phyloP scores from a whole-genome alignment of 2,329 filamentous ascomycete species.

The Sporothrix euskadiensis region DNA sequence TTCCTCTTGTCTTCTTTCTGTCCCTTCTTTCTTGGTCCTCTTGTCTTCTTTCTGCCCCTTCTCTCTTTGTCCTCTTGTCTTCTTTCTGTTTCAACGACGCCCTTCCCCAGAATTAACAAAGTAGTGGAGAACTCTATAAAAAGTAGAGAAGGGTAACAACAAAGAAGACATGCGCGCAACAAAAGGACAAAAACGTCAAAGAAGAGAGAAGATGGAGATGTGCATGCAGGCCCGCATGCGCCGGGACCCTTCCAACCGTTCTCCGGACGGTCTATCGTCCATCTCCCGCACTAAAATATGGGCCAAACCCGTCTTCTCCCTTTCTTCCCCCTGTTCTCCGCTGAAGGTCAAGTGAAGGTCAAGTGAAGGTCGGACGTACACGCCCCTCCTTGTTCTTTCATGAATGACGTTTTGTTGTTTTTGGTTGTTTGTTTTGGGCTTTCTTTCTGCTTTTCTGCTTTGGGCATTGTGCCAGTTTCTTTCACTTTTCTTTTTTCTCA shows the following conservation, averaged over 20 bases:
- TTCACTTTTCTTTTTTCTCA: not conserved
- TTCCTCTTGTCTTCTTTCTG: not conserved
- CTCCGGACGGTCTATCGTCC: not conserved
- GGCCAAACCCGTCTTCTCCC: not conserved
- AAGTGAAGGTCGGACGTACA: not conserved
- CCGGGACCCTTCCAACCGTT: not conserved
- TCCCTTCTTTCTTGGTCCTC: not conserved
- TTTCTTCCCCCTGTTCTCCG: not conserved
- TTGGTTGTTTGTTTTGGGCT: not conserved
- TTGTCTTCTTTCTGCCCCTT: not conserved
- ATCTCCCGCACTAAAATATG: not conserved
- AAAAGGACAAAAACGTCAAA: not conserved
- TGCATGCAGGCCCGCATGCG: not conserved
- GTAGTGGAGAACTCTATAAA: not conserved
- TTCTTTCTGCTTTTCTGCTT: slow-evolving; percentile 1
- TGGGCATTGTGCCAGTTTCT: not conserved
- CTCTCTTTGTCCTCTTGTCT: not conserved
- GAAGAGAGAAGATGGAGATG: not conserved
- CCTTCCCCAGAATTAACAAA: not conserved
- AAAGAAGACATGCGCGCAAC: not conserved
- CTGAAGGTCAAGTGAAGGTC: not conserved
- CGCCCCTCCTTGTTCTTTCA: not conserved
- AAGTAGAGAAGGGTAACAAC: not conserved
- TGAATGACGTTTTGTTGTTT: not conserved
- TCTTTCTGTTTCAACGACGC: not conserved